A percentile compares a stretch with the other conserved stretches of the same genome.
Evolutionary conservation across 2,329 filamentous ascomycete species (phyloP).

Genomic region (Trichophyton schoenleinii): DNA sequence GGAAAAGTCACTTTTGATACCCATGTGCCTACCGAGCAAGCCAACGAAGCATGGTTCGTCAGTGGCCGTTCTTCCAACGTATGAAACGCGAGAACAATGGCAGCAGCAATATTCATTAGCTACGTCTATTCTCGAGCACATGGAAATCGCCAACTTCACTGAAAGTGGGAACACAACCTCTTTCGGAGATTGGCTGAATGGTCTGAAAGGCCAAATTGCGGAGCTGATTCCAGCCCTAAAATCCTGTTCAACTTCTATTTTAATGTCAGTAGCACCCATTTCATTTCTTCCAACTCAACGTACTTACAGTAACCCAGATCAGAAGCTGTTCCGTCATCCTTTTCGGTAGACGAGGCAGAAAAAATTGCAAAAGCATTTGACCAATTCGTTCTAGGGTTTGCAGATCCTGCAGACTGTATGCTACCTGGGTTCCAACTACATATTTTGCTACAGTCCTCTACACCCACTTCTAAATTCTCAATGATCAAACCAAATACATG

Average conservation of each 20-base stretch:
- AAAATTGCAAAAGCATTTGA: slow-evolving; percentile 22
- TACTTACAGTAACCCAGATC: background rate
- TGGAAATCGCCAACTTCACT: background rate
- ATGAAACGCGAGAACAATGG: background rate
- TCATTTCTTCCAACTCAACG: background rate
- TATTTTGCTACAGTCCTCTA: slow-evolving; percentile 15
- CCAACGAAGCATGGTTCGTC: background rate
- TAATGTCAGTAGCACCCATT: background rate
- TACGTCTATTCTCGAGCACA: background rate
- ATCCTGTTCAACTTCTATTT: background rate
- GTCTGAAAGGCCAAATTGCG: background rate
- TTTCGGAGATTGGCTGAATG: background rate
- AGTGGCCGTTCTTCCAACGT: background rate
- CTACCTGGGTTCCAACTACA: slow-evolving; percentile 12
- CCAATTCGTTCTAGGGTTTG: slow-evolving; percentile 16
- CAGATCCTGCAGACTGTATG: background rate
- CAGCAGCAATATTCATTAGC: background rate
- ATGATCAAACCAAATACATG: slow-evolving; percentile 14
- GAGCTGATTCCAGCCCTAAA: background rate
- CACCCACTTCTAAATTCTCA: slow-evolving; percentile 10
- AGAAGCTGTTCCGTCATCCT: background rate
- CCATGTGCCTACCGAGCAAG: background rate
- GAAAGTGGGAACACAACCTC: background rate
- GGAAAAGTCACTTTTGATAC: slow-evolving; percentile 17
- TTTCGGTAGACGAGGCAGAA: slow-evolving; percentile 25